phyloP scores from a whole-genome alignment of 345 rosid species.

The Bruguiera parviflora region DNA sequence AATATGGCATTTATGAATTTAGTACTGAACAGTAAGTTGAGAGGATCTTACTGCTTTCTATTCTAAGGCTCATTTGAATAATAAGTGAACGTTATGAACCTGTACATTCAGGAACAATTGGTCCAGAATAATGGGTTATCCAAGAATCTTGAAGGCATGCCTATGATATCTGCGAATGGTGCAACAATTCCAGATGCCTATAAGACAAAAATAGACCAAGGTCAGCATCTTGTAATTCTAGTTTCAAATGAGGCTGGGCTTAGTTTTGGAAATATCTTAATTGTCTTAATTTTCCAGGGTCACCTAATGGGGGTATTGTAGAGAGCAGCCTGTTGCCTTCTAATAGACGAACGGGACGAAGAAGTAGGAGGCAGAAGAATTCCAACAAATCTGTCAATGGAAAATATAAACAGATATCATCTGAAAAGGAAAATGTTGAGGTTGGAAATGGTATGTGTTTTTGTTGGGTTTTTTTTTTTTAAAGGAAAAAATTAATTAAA shows the following conservation, averaged over 20 bases:
- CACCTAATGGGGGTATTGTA: slow-evolving; percentile 33
- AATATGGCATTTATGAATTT: slow-evolving; percentile 8
- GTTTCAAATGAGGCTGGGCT: slow-evolving; percentile 8
- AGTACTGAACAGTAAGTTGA: not conserved
- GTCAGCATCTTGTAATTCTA: slow-evolving; percentile 32
- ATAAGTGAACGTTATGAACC: slow-evolving; percentile 3
- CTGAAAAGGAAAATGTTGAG: slow-evolving; percentile 50
- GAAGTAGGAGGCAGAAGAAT: slow-evolving; percentile 69
- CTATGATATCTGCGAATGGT: slow-evolving; percentile 28
- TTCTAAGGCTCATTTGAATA: not conserved
- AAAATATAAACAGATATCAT: slow-evolving; percentile 35
- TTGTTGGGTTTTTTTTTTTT: not conserved
- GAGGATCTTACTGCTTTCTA: slow-evolving; percentile 3
- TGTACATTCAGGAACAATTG: slow-evolving; percentile 41
- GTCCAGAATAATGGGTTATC: slow-evolving; percentile 30
- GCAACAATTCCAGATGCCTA: slow-evolving; percentile 26
- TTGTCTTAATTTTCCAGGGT: slow-evolving; percentile 35
- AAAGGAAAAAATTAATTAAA: not conserved
- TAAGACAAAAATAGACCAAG: slow-evolving; percentile 41
- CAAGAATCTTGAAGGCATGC: slow-evolving; percentile 31
- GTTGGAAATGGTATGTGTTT: slow-evolving; percentile 25
- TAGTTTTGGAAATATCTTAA: slow-evolving; percentile 8
- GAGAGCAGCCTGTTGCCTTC: slow-evolving; percentile 46
- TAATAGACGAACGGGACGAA: slow-evolving; percentile 61
- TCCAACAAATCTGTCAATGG: slow-evolving; percentile 52